These are phyloP conservation scores for Aegilops tauschii DNA, from an alignment of 176 grass and related monocot species.

Conservation along the genomic window DNA sequence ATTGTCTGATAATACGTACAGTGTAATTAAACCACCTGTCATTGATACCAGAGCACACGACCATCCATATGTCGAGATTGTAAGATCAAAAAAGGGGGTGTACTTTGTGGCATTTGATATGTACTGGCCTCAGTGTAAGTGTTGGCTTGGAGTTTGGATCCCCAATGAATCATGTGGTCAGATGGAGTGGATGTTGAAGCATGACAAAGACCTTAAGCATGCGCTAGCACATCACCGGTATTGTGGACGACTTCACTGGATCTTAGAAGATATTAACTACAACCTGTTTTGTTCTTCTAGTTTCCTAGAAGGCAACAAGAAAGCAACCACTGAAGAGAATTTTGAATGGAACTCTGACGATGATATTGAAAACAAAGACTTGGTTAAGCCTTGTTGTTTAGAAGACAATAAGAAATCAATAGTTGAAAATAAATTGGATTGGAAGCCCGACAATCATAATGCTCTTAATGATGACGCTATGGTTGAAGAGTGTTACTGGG, in stretches of 20 bases:
- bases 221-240: background rate
- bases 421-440: background rate
- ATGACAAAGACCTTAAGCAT: background rate
- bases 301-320: background rate
- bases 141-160: background rate
- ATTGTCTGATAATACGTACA: background rate
- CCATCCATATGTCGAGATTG: background rate
- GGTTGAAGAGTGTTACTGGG: background rate
- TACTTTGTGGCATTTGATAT: background rate
- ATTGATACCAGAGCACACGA: background rate
- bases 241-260: background rate
- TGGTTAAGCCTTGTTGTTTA: background rate
- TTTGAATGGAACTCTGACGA: constrained; percentile 1
- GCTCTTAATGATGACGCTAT: background rate
- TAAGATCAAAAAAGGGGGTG: background rate
- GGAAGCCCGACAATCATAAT: background rate
- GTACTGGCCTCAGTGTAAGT: background rate
- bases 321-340: background rate
- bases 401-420: background rate
- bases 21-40: background rate
- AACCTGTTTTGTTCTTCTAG: background rate
- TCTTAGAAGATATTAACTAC: background rate
- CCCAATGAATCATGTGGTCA: background rate
- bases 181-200: background rate
- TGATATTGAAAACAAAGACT: background rate